phyloP scores from a whole-genome alignment of 2,329 filamentous ascomycete species.

The Cladosporium sphaerospermum region DNA sequence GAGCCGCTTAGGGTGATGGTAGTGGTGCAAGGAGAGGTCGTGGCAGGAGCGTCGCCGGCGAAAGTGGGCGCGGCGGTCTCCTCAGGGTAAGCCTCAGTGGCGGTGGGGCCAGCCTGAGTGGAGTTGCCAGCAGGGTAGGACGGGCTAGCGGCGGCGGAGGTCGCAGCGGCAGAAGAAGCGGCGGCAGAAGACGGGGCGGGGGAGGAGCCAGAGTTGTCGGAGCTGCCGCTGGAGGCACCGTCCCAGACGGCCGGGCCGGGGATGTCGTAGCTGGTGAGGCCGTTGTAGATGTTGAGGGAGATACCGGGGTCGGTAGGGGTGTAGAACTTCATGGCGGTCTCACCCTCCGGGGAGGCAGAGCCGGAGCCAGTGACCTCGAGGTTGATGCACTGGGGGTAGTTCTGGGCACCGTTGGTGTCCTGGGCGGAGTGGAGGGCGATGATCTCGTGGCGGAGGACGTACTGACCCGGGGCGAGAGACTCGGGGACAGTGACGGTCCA shows the following conservation, averaged over 20 bases:
- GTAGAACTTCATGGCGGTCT: conserved; percentile 47
- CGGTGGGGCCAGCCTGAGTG: not conserved
- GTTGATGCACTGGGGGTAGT: conserved; percentile 50
- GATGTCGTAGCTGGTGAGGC: conserved; percentile 40
- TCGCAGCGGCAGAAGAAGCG: conserved; percentile 6
- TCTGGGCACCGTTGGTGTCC: conserved; percentile 40
- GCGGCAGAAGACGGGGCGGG: conserved; percentile 8
- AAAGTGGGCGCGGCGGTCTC: conserved; percentile 5
- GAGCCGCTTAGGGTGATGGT: conserved; percentile 15
- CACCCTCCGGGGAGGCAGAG: conserved; percentile 43
- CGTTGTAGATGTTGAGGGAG: conserved; percentile 51
- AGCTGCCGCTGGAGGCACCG: not conserved
- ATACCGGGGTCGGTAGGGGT: conserved; percentile 51
- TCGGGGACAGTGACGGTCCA: conserved; percentile 45
- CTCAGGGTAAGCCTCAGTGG: not conserved
- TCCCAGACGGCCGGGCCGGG: conserved; percentile 39
- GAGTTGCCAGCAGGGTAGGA: not conserved
- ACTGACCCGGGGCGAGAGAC: conserved; percentile 51
- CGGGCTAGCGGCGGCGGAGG: not conserved
- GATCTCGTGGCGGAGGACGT: conserved; percentile 55
- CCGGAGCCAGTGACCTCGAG: conserved; percentile 52
- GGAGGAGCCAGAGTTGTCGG: conserved; percentile 10
- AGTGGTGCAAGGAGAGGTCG: conserved; percentile 11
- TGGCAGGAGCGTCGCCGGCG: not conserved
- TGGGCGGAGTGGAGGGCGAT: conserved; percentile 54